A percentile compares a stretch with the other conserved stretches of the same genome.
phyloP scores from a whole-genome alignment of 1,284 basidiomycete species.

The Amylostereum areolatum region DNA sequence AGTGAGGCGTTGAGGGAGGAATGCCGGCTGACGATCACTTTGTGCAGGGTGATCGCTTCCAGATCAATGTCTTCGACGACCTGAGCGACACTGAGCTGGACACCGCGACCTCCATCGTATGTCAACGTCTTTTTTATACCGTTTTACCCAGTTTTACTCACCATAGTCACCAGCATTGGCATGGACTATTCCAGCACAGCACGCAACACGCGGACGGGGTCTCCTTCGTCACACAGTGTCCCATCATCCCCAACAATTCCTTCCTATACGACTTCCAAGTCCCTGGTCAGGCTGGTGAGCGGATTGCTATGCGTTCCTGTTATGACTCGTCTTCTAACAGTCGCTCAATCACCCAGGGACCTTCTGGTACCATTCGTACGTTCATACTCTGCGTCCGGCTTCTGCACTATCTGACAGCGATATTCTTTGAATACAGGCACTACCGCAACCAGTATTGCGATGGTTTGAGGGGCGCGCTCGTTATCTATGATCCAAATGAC shows the following conservation, averaged over 20 bases:
- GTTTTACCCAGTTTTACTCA: neutral
- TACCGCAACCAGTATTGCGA: slow-evolving; percentile 39
- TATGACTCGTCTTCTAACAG: neutral
- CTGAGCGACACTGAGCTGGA: slow-evolving; percentile 28
- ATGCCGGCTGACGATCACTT: neutral
- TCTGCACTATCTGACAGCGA: neutral
- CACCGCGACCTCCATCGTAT: slow-evolving; percentile 28
- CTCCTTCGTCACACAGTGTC: slow-evolving; percentile 42
- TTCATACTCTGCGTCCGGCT: neutral
- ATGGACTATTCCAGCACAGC: slow-evolving; percentile 26
- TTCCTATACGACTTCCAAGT: slow-evolving; percentile 37
- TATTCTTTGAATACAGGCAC: slow-evolving; percentile 7
- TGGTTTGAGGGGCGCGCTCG: slow-evolving; percentile 26
- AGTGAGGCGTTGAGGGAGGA: neutral
- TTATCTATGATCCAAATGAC: slow-evolving; percentile 37
- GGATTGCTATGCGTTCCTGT: slow-evolving; percentile 3
- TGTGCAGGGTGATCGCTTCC: slow-evolving; percentile 19
- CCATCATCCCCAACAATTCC: slow-evolving; percentile 36
- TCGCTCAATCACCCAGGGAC: slow-evolving; percentile 12
- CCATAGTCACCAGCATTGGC: slow-evolving; percentile 27
- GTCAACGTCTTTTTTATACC: slow-evolving; percentile 3
- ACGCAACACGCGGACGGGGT: slow-evolving; percentile 19
- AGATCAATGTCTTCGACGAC: slow-evolving; percentile 28
- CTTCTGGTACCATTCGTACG: slow-evolving; percentile 17
- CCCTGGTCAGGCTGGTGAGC: slow-evolving; percentile 26